A percentile compares a stretch with the other conserved stretches of the same genome.
phyloP scores from a whole-genome alignment of 148 eudicot genomes.

The Vaccinium myrtillus region DNA sequence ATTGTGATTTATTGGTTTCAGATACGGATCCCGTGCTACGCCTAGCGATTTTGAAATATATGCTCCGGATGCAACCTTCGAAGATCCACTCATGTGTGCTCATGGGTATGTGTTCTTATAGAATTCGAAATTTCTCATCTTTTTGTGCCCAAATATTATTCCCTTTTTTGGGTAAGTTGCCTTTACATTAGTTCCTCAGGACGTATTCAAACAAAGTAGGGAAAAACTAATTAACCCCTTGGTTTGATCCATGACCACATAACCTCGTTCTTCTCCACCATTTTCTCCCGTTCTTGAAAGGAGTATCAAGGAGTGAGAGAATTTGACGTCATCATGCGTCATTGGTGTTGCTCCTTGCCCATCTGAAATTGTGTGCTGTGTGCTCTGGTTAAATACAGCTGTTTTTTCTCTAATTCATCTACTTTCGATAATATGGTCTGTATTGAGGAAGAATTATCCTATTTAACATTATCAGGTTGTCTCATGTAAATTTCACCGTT shows the following conservation, averaged over 20 bases:
- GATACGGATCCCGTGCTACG: constrained; percentile 60
- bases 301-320: not conserved
- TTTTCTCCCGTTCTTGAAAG: not conserved
- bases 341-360: not conserved
- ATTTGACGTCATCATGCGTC: not conserved
- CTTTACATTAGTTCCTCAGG: not conserved
- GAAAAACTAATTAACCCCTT: not conserved
- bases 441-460: not conserved
- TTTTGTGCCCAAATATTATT: not conserved
- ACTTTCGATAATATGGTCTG: not conserved
- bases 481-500: constrained; percentile 10
- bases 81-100: constrained; percentile 84
- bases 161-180: not conserved
- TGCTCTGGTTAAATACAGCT: not conserved
- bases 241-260: not conserved
- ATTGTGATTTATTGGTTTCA: constrained; percentile 25
- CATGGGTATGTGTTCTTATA: constrained; percentile 45
- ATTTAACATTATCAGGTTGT: not conserved
- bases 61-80: constrained; percentile 73
- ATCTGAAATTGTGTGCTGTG: not conserved
- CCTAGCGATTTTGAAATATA: constrained; percentile 74
- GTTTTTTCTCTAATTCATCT: not conserved
- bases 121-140: not conserved
- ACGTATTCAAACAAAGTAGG: too few relatives aligned
- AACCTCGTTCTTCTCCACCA: not conserved